phyloP scores from a whole-genome alignment of 2,329 filamentous ascomycete species.

The Alternaria arborescens region DNA sequence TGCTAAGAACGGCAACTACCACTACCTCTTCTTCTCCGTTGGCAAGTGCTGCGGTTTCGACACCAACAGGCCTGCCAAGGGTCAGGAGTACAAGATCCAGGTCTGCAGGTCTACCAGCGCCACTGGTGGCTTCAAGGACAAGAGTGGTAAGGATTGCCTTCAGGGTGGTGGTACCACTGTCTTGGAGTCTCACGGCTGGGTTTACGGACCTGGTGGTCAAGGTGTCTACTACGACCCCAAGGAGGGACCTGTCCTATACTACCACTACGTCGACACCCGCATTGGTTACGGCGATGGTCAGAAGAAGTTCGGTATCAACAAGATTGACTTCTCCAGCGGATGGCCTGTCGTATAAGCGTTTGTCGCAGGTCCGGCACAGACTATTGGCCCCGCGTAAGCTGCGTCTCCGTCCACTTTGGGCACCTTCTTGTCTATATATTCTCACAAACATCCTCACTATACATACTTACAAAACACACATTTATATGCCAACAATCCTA shows the following conservation, averaged over 20 bases:
- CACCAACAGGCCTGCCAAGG: constrained; percentile 58
- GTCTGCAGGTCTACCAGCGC: constrained; percentile 67
- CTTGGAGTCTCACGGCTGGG: constrained; percentile 65
- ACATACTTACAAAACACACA: not conserved
- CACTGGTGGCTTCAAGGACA: constrained; percentile 65
- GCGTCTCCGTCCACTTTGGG: not conserved
- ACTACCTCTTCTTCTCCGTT: constrained; percentile 70
- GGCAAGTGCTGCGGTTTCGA: constrained; percentile 71
- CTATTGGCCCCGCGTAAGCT: not conserved
- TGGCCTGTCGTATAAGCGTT: constrained; percentile 56
- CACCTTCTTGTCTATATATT: not conserved
- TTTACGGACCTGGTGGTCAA: constrained; percentile 74
- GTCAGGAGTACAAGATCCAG: constrained; percentile 72
- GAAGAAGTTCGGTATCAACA: constrained; percentile 64
- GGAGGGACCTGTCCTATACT: constrained; percentile 66
- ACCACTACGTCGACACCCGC: constrained; percentile 67
- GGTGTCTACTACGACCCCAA: constrained; percentile 63
- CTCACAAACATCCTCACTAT: not conserved
- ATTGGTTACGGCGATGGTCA: constrained; percentile 62
- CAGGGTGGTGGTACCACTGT: constrained; percentile 68
- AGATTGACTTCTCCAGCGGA: constrained; percentile 58
- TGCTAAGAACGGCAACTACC: constrained; percentile 64
- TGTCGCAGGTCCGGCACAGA: not conserved
- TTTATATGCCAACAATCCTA: not conserved
- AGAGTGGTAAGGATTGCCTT: constrained; percentile 62